Evolutionary conservation across 2,329 filamentous ascomycete species (phyloP).

Genomic region (Lecanosticta acicola): DNA sequence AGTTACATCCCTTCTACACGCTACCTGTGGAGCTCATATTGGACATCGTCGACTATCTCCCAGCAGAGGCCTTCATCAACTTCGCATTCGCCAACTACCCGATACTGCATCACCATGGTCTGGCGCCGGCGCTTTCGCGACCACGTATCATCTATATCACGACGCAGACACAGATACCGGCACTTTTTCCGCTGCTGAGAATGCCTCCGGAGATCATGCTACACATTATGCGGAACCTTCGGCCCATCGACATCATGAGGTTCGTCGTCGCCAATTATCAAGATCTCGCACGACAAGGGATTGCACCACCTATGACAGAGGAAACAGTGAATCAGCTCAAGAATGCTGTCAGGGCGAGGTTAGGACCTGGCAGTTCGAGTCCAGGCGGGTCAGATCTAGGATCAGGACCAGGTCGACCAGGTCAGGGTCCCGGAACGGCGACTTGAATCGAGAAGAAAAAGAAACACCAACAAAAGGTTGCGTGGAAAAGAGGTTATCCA

Average conservation of each 20-base stretch:
- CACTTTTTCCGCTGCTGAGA: constrained; percentile 25
- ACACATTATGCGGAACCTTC: constrained; percentile 36
- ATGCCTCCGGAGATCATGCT: constrained; percentile 40
- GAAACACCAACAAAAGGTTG: not conserved
- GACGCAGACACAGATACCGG: constrained; percentile 26
- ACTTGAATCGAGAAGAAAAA: not conserved
- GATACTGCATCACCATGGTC: constrained; percentile 36
- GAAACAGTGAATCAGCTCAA: constrained; percentile 24
- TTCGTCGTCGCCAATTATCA: constrained; percentile 37
- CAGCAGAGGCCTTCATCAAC: constrained; percentile 39
- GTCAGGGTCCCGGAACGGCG: not conserved
- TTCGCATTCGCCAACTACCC: constrained; percentile 45
- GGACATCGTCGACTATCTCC: constrained; percentile 39
- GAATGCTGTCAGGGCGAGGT: constrained; percentile 17
- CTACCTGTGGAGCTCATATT: constrained; percentile 46
- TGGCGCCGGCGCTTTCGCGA: constrained; percentile 32
- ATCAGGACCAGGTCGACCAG: too few species aligned
- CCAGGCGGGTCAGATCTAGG: too few species aligned
- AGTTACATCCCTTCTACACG: constrained; percentile 33
- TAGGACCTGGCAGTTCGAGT: too few species aligned
- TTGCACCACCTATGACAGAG: constrained; percentile 30
- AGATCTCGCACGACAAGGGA: constrained; percentile 29
- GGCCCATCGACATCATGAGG: constrained; percentile 35
- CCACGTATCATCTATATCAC: constrained; percentile 29
- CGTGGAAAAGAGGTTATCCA: too few species aligned